Conservation (phyloP, 2,329 filamentous ascomycete genomes). For the Neopestalotiopsis clavispora region DNA sequence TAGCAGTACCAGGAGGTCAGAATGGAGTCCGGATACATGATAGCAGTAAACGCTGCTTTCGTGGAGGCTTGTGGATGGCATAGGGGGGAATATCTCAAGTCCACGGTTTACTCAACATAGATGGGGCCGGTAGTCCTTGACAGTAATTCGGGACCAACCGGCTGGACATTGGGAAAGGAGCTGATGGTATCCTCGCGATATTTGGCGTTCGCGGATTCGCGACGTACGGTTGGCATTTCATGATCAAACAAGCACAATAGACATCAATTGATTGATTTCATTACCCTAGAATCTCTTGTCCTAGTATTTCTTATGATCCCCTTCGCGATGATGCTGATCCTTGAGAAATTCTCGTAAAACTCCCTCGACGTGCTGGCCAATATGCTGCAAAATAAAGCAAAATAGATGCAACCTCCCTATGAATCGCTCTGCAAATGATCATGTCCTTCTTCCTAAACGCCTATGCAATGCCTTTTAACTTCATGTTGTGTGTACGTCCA, state of each 20-base stretch:
- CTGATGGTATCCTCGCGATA: neutral
- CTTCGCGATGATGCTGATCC: neutral
- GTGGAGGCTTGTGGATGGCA: constrained; percentile 14
- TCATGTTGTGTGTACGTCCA: neutral
- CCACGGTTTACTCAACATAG: too few relatives aligned
- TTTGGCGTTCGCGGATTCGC: neutral
- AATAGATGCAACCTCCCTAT: neutral
- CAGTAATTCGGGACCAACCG: neutral
- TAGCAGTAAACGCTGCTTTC: too few relatives aligned
- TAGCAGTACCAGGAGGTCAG: too few relatives aligned
- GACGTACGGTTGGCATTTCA: neutral
- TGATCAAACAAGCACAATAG: neutral
- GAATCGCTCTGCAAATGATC: neutral
- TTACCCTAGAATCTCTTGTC: neutral
- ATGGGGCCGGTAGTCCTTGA: neutral
- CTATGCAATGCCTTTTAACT: neutral
- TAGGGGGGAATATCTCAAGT: too few relatives aligned
- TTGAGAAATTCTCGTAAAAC: neutral
- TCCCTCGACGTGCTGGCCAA: neutral
- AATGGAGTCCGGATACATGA: too few relatives aligned
- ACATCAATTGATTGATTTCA: neutral
- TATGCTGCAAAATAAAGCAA: neutral
- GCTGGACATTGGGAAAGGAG: neutral
- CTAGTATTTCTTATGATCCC: neutral
- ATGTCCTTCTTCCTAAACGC: neutral